These are phyloP conservation scores for Mortierella sp. DNA, from an alignment of 371 early-diverging fungal species.

Conservation along the genomic window DNA sequence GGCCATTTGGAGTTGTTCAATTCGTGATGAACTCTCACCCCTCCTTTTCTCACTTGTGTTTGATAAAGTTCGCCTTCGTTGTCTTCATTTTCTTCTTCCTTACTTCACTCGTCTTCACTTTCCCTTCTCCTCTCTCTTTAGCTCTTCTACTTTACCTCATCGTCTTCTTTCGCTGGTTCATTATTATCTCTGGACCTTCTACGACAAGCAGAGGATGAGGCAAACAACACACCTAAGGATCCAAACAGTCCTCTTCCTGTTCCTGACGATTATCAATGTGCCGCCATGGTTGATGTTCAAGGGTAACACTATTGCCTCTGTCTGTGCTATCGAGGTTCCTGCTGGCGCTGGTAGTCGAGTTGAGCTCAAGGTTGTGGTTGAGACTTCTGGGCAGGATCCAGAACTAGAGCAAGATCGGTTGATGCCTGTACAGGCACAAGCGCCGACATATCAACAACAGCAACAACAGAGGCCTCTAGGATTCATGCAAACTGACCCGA, in stretches of 20 bases:
- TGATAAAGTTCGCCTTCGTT: too few relatives aligned
- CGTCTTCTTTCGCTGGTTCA: neutral
- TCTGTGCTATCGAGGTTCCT: constrained; percentile 29
- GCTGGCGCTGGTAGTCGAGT: neutral
- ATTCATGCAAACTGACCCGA: neutral
- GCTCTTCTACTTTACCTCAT: neutral
- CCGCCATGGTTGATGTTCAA: constrained; percentile 40
- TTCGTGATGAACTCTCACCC: constrained; percentile 7
- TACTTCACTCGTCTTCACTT: neutral
- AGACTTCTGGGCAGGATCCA: neutral
- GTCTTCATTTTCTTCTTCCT: neutral
- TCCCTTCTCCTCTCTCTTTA: neutral
- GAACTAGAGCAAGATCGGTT: neutral
- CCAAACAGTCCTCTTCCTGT: constrained; percentile 14
- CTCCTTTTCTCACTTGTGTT: neutral
- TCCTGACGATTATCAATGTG: constrained; percentile 18
- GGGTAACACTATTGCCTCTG: constrained; percentile 34
- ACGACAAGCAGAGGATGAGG: constrained; percentile 13
- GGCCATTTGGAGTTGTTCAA: neutral
- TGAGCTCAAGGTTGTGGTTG: neutral
- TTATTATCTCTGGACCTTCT: neutral
- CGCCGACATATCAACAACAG: neutral
- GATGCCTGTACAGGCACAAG: neutral
- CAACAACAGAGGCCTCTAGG: neutral
- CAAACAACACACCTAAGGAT: constrained; percentile 4